Base-by-base conservation (phyloP, 192 early-diverging fungal species). In the Podila clonocystis region DNA sequence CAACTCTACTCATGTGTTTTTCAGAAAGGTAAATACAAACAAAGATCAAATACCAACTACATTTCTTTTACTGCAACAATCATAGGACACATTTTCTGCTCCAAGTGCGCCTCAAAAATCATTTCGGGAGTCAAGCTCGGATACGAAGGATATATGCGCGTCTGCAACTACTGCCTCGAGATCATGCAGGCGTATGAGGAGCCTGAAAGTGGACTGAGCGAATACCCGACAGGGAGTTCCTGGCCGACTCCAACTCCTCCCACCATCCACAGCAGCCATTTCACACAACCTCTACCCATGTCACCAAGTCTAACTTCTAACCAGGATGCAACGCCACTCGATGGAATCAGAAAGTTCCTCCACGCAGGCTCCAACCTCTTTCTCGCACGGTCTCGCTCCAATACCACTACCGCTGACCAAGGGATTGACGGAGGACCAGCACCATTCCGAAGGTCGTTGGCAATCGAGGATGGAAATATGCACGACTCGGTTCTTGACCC, bases 41-140 rank as follows among this genome's bases (percentile, higher is more conserved):
- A 73, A 71, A 4, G 45, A 13, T 12, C 41, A 17, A 12, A 15
- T 2, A 45, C 41, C 8, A 4, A 17, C 41, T 45, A 0, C 2
- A 45, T 45, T 9, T 45, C 2, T 17, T 45, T 45, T 3, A 8
- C 41, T 15, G 13, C 26, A 19, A 20, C 22, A 62, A 6, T 26
- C 41, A 34, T 28, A 86, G 89, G 89, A 20, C 93, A 92, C 59
- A 94, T 94, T 17, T 93, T 94, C 67, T 94, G 94, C 75, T 84
- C 87, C 29, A 87, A 87, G 65, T 95, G 94, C 83, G 91, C 94
- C 1, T 92, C 90, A 6, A 85, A 90, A 26, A 88, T 88, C 13
- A 89, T 94, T 22, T 74, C 89, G 9, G 93, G 93, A 34, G 84
- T 87, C 45, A 85, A 86, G 26, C 92, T 93, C 72, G 90, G 89